Percentiles rank a stretch among this genome's conserved stretches.
phyloP scores from a whole-genome alignment of 2,329 filamentous ascomycete genomes.

The Xylariales sp. region DNA sequence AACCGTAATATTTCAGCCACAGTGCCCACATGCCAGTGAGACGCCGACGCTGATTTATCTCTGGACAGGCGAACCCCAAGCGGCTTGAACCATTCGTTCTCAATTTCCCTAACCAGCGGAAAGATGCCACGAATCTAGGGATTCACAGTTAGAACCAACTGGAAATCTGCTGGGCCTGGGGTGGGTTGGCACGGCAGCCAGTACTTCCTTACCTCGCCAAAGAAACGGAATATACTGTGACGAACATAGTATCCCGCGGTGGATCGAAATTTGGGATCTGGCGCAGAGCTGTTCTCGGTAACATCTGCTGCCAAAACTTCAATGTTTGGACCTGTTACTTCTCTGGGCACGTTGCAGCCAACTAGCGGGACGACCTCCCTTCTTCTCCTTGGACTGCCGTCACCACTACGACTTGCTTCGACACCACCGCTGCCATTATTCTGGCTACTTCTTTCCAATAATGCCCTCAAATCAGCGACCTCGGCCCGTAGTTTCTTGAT shows the following conservation, averaged over 20 bases:
- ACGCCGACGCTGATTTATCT: too few species aligned
- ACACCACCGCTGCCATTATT: too few species aligned
- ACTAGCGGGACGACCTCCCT: too few species aligned
- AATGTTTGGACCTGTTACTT: too few species aligned
- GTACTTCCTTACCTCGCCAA: constrained; percentile 12
- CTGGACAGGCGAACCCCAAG: constrained; percentile 10
- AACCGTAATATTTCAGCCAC: too few species aligned
- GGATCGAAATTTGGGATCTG: constrained; percentile 12
- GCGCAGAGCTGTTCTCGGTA: constrained; percentile 6
- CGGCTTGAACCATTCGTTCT: constrained; percentile 15
- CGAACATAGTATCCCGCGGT: constrained; percentile 13
- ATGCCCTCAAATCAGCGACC: not conserved
- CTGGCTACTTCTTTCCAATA: too few species aligned
- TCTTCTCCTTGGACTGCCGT: too few species aligned
- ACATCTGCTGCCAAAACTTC: not conserved
- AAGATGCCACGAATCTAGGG: constrained; percentile 14
- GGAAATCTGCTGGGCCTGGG: too few species aligned
- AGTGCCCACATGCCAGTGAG: too few species aligned
- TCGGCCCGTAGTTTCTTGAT: not conserved
- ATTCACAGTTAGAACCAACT: too few species aligned
- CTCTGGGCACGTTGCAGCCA: too few species aligned
- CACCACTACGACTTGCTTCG: too few species aligned
- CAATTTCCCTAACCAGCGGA: constrained; percentile 14
- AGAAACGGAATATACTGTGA: constrained; percentile 15
- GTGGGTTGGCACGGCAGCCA: not conserved